A percentile compares a stretch with the other conserved stretches of the same genome.
Conservation (phyloP, 148 eudicot genomes). For the Arctostaphylos glauca region DNA sequence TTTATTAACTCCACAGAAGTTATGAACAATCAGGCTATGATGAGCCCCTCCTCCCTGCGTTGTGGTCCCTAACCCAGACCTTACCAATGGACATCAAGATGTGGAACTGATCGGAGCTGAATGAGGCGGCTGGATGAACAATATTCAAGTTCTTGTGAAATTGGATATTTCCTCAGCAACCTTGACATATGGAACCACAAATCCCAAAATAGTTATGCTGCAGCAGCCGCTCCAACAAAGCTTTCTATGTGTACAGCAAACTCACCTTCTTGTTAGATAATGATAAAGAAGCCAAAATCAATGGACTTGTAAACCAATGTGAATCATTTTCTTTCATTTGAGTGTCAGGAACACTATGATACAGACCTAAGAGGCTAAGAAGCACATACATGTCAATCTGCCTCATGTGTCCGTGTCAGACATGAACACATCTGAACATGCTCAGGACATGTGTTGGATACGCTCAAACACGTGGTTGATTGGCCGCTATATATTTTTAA, state of each 20-base stretch:
- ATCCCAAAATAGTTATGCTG: background rate
- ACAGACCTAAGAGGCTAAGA: background rate
- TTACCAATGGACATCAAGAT: background rate
- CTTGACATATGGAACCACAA: background rate
- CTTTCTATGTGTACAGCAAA: background rate
- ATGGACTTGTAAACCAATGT: background rate
- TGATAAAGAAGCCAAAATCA: background rate
- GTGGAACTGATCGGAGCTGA: background rate
- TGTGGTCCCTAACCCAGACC: background rate
- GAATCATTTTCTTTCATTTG: too few species aligned
- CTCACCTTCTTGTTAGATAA: background rate
- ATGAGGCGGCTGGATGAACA: background rate
- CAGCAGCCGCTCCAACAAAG: background rate
- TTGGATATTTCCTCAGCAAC: background rate
- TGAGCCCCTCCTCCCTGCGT: background rate
- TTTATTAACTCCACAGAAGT: background rate
- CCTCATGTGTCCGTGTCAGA: too few species aligned
- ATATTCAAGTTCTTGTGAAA: background rate
- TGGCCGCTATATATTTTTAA: too few species aligned
- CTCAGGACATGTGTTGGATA: too few species aligned
- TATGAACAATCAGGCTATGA: background rate
- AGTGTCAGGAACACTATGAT: background rate
- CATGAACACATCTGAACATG: too few species aligned
- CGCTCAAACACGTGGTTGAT: too few species aligned
- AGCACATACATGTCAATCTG: too few species aligned